These are phyloP conservation scores for Wakefieldia striispora DNA, from an alignment of 768 basidiomycete species.

Conservation along the genomic window DNA sequence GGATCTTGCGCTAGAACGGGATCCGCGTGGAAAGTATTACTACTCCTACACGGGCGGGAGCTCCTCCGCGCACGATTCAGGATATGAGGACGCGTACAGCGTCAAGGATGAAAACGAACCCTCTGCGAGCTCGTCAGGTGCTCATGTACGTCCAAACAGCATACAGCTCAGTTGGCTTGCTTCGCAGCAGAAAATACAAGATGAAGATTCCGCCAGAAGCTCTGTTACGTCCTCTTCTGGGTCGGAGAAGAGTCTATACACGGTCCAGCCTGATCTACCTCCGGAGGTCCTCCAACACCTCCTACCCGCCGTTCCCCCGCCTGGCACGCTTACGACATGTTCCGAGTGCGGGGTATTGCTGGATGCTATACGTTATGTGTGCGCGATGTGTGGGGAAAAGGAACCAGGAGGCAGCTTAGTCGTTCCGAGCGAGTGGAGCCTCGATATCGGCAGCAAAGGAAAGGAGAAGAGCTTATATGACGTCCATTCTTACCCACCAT, in stretches of 20 bases:
- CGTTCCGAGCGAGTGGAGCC: slow-evolving; percentile 6
- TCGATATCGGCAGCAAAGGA: slow-evolving; percentile 42
- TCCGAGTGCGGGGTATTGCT: slow-evolving; percentile 75
- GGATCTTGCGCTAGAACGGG: slow-evolving; percentile 64
- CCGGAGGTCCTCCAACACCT: slow-evolving; percentile 54
- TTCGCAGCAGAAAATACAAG: slow-evolving; percentile 42
- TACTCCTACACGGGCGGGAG: slow-evolving; percentile 62
- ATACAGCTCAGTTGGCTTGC: slow-evolving; percentile 68
- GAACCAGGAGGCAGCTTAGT: slow-evolving; percentile 36
- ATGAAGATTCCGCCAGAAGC: slow-evolving; percentile 13
- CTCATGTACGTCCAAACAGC: slow-evolving; percentile 55
- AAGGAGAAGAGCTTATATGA: slow-evolving; percentile 38
- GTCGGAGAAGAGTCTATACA: slow-evolving; percentile 14
- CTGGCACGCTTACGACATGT: slow-evolving; percentile 71
- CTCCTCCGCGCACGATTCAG: slow-evolving; percentile 52
- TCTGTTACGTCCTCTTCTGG: slow-evolving; percentile 16
- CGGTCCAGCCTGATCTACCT: slow-evolving; percentile 39
- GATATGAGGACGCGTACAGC: slow-evolving; percentile 49
- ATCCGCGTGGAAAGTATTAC: slow-evolving; percentile 70
- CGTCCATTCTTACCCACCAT: slow-evolving; percentile 35
- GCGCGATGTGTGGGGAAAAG: slow-evolving; percentile 84
- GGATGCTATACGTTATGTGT: slow-evolving; percentile 87
- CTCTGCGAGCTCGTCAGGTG: slow-evolving; percentile 23
- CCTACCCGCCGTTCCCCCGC: slow-evolving; percentile 48
- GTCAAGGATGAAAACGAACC: slow-evolving; percentile 32